phyloP scores from a whole-genome alignment of 2,329 filamentous ascomycete species.

The Pseudonectria buxi region DNA sequence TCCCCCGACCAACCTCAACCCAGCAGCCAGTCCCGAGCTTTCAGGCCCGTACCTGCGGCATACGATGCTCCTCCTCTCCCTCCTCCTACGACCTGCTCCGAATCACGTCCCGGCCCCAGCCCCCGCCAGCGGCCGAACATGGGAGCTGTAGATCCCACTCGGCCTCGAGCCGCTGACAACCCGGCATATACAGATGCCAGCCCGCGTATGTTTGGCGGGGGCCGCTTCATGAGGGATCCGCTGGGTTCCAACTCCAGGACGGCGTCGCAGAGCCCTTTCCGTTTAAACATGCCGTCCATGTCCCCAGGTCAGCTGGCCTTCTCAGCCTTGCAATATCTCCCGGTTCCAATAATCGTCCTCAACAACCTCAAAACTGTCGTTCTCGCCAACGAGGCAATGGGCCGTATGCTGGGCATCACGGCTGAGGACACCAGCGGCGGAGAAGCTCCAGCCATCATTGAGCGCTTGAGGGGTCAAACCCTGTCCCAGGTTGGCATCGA shows the following conservation, averaged over 20 bases:
- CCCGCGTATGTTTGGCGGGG: constrained; percentile 17
- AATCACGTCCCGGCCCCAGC: constrained; percentile 7
- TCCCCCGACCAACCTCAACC: constrained; percentile 24
- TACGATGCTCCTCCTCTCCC: constrained; percentile 19
- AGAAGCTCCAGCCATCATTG: constrained; percentile 40
- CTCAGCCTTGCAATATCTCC: constrained; percentile 65
- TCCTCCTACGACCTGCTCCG: constrained; percentile 11
- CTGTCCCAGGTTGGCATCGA: constrained; percentile 67
- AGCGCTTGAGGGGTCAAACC: constrained; percentile 57
- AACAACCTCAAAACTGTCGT: constrained; percentile 63
- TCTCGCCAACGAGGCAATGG: constrained; percentile 71
- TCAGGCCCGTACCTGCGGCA: constrained; percentile 15
- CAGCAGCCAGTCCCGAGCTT: constrained; percentile 24
- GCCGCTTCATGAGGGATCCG: constrained; percentile 31
- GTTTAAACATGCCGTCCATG: constrained; percentile 39
- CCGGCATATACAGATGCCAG: constrained; percentile 17
- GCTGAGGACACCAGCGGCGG: constrained; percentile 33
- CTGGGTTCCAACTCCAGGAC: constrained; percentile 23
- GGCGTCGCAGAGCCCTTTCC: constrained; percentile 31
- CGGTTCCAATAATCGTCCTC: constrained; percentile 63
- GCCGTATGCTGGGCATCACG: constrained; percentile 57
- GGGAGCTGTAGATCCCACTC: constrained; percentile 6
- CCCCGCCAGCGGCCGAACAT: constrained; percentile 11
- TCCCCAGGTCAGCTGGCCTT: constrained; percentile 53
- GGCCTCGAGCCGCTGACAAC: constrained; percentile 14